phyloP scores from a whole-genome alignment of 352 stramenopile species.

The Phytophthora citricola region DNA sequence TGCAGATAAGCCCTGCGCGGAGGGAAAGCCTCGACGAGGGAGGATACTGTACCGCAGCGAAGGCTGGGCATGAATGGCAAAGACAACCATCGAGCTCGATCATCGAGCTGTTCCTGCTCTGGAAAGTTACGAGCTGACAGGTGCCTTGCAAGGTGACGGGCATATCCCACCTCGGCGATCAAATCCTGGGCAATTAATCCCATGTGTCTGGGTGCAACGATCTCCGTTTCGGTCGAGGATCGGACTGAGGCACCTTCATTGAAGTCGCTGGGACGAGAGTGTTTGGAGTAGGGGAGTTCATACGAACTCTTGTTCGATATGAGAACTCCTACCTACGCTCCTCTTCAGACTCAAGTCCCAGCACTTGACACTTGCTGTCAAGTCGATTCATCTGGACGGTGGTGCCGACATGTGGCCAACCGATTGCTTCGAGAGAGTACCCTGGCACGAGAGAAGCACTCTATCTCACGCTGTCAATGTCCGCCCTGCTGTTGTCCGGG shows the following conservation, averaged over 20 bases:
- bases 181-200: constrained; percentile 33
- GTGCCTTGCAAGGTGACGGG: constrained; percentile 1
- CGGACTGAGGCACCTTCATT: constrained; percentile 12
- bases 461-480: constrained; percentile 28
- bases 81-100: constrained; percentile 1
- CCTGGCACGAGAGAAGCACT: constrained; percentile 13
- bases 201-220: constrained; percentile 37
- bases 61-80: constrained; percentile 6
- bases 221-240: constrained; percentile 19
- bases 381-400: constrained; percentile 16
- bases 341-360: constrained; percentile 8
- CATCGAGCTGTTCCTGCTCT: constrained; percentile 3
- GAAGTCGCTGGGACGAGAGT: constrained; percentile 6
- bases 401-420: constrained; percentile 25
- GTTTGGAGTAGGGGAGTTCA: neutral
- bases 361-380: constrained; percentile 8
- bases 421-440: constrained; percentile 33
- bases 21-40: neutral
- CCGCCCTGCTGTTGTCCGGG: constrained; percentile 31
- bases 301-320: constrained; percentile 1
- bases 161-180: constrained; percentile 25
- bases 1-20: neutral
- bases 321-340: neutral
- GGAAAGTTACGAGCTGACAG: constrained; percentile 4
- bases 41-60: neutral